Evolutionary conservation across 768 basidiomycete species (phyloP).

Genomic region (Lentinula lateritia): DNA sequence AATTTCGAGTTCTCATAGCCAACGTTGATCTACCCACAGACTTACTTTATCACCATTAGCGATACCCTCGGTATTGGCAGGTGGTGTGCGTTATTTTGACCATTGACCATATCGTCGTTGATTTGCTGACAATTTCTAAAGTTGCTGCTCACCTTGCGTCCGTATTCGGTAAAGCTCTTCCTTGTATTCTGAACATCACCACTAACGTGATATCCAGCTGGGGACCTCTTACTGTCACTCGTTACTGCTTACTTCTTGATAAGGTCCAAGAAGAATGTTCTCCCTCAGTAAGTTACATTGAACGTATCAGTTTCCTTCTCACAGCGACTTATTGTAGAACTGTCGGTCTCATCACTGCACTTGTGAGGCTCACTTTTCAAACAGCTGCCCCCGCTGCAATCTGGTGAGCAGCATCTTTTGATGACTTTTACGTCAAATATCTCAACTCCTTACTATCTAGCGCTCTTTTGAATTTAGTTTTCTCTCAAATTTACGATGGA

Average conservation of each 20-base stretch:
- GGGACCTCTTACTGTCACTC: constrained; percentile 21
- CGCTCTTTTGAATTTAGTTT: constrained; percentile 28
- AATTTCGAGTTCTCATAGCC: not conserved
- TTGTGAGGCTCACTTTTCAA: constrained; percentile 25
- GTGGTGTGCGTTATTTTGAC: not conserved
- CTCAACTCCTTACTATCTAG: too few species aligned
- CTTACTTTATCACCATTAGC: not conserved
- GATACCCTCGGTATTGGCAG: not conserved
- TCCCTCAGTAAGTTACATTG: constrained; percentile 19
- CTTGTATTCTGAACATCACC: not conserved
- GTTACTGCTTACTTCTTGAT: constrained; percentile 24
- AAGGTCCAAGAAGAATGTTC: constrained; percentile 19
- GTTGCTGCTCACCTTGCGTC: not conserved
- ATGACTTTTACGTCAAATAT: too few species aligned
- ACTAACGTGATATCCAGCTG: constrained; percentile 14
- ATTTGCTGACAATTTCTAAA: not conserved
- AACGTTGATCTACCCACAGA: not conserved
- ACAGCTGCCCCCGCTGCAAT: constrained; percentile 26
- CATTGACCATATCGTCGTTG: not conserved
- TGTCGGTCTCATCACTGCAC: constrained; percentile 20
- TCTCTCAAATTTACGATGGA: constrained; percentile 23
- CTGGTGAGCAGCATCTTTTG: too few species aligned
- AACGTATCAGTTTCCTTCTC: not conserved
- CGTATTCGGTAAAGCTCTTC: not conserved
- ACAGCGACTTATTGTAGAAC: constrained; percentile 12